Evolutionary conservation across 805 yeast species (phyloP).

Genomic region (Barnettozyma salicaria): DNA sequence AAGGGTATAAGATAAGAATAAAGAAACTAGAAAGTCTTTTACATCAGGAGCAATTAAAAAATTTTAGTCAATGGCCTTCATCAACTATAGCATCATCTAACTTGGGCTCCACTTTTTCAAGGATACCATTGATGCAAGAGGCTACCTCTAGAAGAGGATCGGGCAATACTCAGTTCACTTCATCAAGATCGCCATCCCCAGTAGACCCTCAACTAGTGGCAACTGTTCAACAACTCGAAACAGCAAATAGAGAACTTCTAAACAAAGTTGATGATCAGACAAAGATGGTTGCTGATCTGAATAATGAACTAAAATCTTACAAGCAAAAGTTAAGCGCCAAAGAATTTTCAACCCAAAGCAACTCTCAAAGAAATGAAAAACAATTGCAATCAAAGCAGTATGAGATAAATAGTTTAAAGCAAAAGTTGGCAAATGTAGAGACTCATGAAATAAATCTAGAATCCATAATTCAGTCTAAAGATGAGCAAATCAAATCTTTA

Average conservation of each 20-base stretch:
- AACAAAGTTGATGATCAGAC: not conserved
- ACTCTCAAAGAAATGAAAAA: not conserved
- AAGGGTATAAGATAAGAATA: constrained; percentile 66
- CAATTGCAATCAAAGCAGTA: not conserved
- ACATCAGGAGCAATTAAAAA: constrained; percentile 64
- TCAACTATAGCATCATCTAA: constrained; percentile 16
- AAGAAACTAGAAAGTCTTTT: constrained; percentile 69
- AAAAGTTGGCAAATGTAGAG: constrained; percentile 1
- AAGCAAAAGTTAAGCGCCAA: constrained; percentile 12
- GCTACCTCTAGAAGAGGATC: constrained; percentile 1
- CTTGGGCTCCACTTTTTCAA: constrained; percentile 5
- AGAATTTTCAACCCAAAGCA: constrained; percentile 15
- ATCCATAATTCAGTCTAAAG: not conserved
- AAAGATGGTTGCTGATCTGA: constrained; percentile 7
- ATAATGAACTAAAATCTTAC: constrained; percentile 15
- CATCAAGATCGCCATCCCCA: constrained; percentile 12
- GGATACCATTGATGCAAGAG: constrained; percentile 1
- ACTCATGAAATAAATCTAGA: not conserved
- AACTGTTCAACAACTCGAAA: constrained; percentile 8
- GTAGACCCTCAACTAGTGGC: constrained; percentile 5
- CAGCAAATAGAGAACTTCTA: constrained; percentile 12
- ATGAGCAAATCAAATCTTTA: not conserved
- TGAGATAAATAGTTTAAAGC: constrained; percentile 2
- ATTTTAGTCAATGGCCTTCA: constrained; percentile 42
- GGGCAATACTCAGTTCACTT: not conserved